Percentiles rank a stretch among this genome's conserved stretches.
Evolutionary conservation across 306 rosid genomes (phyloP).

Genomic region (Cucumis melo): DNA sequence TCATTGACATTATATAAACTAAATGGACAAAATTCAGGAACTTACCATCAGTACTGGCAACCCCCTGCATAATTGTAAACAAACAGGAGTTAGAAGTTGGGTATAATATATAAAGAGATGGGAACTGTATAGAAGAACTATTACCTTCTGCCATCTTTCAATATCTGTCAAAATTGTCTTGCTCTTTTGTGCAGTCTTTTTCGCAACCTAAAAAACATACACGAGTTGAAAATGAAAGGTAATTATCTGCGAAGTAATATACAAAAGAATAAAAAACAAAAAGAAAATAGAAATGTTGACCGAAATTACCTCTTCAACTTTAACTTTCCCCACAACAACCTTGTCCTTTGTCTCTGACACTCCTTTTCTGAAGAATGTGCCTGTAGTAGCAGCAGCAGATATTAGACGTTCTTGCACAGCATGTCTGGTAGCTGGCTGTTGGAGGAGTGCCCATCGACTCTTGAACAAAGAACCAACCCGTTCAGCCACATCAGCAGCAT

Average conservation of each 20-base stretch:
- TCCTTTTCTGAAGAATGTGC: slow-evolving; percentile 64
- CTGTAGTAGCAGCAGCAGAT: slow-evolving; percentile 80
- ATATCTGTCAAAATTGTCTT: slow-evolving; percentile 80
- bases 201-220: slow-evolving; percentile 61
- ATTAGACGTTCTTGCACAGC: slow-evolving; percentile 85
- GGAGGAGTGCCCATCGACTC: slow-evolving; percentile 76
- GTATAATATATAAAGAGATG: not conserved
- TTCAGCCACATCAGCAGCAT: slow-evolving; percentile 63
- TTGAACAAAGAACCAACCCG: slow-evolving; percentile 66
- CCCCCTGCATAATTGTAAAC: slow-evolving; percentile 52
- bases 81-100: slow-evolving; percentile 6
- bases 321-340: slow-evolving; percentile 67
- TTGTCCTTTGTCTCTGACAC: slow-evolving; percentile 77
- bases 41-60: slow-evolving; percentile 88
- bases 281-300: not conserved
- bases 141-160: slow-evolving; percentile 99
- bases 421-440: slow-evolving; percentile 81
- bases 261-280: not conserved
- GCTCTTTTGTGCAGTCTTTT: slow-evolving; percentile 82
- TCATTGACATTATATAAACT: not conserved
- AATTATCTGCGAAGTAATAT: not conserved
- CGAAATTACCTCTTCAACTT: slow-evolving; percentile 78
- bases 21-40: slow-evolving; percentile 14
- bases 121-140: not conserved
- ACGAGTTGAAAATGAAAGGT: not conserved